A percentile compares a stretch with the other conserved stretches of the same genome.
These are phyloP conservation scores for Linnemannia elongata DNA, from an alignment of 192 early-diverging fungal genomes.

Conservation along the genomic window DNA sequence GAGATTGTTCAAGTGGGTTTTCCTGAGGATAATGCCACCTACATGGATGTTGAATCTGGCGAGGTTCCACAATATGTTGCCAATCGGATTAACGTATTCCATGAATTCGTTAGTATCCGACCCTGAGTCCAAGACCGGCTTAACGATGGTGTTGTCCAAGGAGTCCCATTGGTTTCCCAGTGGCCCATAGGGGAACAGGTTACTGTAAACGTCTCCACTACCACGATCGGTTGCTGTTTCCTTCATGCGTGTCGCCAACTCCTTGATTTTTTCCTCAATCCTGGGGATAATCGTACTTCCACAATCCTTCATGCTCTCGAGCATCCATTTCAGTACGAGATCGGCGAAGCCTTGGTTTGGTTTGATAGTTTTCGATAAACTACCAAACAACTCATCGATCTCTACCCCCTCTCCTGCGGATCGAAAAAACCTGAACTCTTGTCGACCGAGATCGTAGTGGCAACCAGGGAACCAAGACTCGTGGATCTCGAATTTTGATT, in stretches of 20 bases:
- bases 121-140: too few species aligned
- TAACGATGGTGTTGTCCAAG: too few species aligned
- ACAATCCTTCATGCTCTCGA: conserved; percentile 13
- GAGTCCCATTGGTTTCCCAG: background rate
- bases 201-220: conserved; percentile 16
- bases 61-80: too few species aligned
- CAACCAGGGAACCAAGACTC: conserved; percentile 34
- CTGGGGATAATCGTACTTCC: background rate
- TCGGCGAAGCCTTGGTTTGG: conserved; percentile 13
- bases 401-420: background rate
- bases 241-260: background rate
- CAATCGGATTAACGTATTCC: too few species aligned
- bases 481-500: conserved; percentile 6
- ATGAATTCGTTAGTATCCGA: too few species aligned
- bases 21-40: too few species aligned
- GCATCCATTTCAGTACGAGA: conserved; percentile 26
- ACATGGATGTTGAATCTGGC: too few species aligned
- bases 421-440: conserved; percentile 15
- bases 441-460: conserved; percentile 30
- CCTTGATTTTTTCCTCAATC: background rate
- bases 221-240: background rate
- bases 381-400: background rate
- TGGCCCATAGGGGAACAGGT: background rate
- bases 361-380: background rate
- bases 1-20: too few species aligned